Base-by-base conservation (phyloP, 148 eudicot genomes). In the Silene latifolia region DNA sequence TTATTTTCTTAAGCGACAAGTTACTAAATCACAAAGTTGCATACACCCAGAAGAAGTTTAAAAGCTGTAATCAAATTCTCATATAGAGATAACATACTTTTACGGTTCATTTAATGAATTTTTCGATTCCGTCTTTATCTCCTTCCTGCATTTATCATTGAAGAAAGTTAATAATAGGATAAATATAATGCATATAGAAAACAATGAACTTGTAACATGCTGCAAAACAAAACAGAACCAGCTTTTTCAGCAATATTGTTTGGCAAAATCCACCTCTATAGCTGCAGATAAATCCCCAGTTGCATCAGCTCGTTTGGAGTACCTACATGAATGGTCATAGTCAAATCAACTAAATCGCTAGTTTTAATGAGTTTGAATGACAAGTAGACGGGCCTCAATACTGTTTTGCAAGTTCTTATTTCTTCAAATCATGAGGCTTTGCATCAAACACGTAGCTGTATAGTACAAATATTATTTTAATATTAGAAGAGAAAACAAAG, bases 41-140 rank as follows among this genome's bases (percentile, higher is more conserved):
- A n/a, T n/a, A n/a, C n/a, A 60, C 12, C 57, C 2, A 39, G 23
- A 13, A 23, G 18, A 47, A 27, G 58, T 59, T 59, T 19, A 72
- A 13, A 71, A 58, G 6, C 20, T 54, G 39, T 63, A 20, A 77
- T 39, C 57, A 73, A 20, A 20, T 2, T 56, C 18, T 35, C 20
- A 70, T 13, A 39, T 13, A 66, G 56, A 58, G 53, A 61, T 48
- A 76, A 77, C 82, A 21, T 67, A 92, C 98, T 94, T 92, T 92
- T 25, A 95, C 97, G 32, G 99, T 95, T 68, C 97, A 84, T 75
- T 95, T 95, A 78, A 97, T 95, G 88, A 90, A 92, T 76, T 95
- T 95, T 86, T 95, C 99, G 58, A 90, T 92, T 62, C 87, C 96
- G 78, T 95, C 99, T 88, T 89, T 88, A 76, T 92, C 89, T 32